Evolutionary conservation across 148 eudicot genomes (phyloP).

Genomic region (Rhododendron ovatum): DNA sequence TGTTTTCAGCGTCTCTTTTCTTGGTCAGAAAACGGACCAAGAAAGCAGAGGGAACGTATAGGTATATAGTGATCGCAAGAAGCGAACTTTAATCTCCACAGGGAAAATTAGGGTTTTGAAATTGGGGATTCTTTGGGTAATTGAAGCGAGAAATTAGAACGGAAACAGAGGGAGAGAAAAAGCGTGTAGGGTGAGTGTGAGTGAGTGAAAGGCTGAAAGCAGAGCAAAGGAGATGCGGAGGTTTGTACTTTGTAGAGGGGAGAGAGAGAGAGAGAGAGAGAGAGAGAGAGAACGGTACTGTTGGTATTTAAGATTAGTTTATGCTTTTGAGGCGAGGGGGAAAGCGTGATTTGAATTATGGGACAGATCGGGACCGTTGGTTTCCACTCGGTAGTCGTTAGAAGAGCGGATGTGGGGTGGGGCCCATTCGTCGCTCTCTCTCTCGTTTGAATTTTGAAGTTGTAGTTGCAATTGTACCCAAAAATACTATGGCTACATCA

Average conservation of each 20-base stretch:
- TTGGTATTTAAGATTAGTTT: slow-evolving; percentile 2
- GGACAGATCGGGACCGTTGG: slow-evolving; percentile 39
- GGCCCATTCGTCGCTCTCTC: slow-evolving; percentile 9
- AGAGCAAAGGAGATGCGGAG: not conserved
- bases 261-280: slow-evolving; percentile 1
- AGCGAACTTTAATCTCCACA: not conserved
- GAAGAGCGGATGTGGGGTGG: slow-evolving; percentile 44
- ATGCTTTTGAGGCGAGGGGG: slow-evolving; percentile 44
- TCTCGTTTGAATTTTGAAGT: not conserved
- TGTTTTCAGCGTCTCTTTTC: not conserved
- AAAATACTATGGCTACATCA: too few species aligned
- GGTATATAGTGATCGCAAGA: not conserved
- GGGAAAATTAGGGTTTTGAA: not conserved
- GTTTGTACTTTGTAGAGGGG: not conserved
- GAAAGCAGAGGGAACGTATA: not conserved
- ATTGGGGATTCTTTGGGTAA: not conserved
- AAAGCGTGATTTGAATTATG: slow-evolving; percentile 32
- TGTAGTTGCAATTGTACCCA: too few species aligned
- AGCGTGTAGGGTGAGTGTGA: not conserved
- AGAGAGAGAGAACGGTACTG: slow-evolving; percentile 3
- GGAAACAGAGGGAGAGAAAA: not conserved
- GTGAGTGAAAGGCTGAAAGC: not conserved
- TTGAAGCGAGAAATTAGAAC: not conserved
- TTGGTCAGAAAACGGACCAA: too few species aligned
- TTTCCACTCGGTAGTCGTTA: slow-evolving; percentile 31